Evolutionary conservation across 2,329 filamentous ascomycete species (phyloP), one percentile per base, ranked within the genome.

Genomic region (Aspergillus flavus): DNA sequence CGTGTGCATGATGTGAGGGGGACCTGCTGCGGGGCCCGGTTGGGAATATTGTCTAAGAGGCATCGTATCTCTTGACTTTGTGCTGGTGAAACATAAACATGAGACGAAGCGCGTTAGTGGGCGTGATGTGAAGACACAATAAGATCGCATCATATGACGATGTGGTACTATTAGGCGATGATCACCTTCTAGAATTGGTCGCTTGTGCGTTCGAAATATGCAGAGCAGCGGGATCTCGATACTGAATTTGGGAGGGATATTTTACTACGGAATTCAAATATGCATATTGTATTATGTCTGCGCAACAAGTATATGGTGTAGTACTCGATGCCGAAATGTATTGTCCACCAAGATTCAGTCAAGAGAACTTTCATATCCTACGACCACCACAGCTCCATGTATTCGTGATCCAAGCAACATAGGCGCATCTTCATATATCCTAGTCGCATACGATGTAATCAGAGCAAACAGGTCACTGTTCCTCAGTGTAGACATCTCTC

Each of bases 401-500:
- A 50, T 16, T 30, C 26, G 28, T 32, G 16, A 19, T 19, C 46
- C 23, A 6, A 14, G 14, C 7, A 34, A 32, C 30, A 32, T 11
- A 32, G 12, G 30, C 48, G 19, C 28, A 32, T 52, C 48, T 50
- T 28, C 23, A 5, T 32, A 32, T 52, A 30, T 12, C 10, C 5
- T 4, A 32, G n/a, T 34, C 28, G 28, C 16, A 52, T 32, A 11
- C 14, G 16, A 36, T 36, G 45, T 28, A 57, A 39, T 6, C 21
- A 23, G 57, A 61, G 55, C 60, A 53, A 62, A 43, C 57, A 58
- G 60, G 69, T 57, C 72, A 66, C 57, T 73, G 58, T 55, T 69
- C 48, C 46, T 73, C 68, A 21, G 69, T 70, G 58, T 80, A 78
- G 7, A 80, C 66, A 72, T 78, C 75, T 66, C 72, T 72, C 4